A percentile compares a stretch with the other conserved stretches of the same genome.
phyloP scores from a whole-genome alignment of 2,329 filamentous ascomycete species.

The Ustulina deusta region DNA sequence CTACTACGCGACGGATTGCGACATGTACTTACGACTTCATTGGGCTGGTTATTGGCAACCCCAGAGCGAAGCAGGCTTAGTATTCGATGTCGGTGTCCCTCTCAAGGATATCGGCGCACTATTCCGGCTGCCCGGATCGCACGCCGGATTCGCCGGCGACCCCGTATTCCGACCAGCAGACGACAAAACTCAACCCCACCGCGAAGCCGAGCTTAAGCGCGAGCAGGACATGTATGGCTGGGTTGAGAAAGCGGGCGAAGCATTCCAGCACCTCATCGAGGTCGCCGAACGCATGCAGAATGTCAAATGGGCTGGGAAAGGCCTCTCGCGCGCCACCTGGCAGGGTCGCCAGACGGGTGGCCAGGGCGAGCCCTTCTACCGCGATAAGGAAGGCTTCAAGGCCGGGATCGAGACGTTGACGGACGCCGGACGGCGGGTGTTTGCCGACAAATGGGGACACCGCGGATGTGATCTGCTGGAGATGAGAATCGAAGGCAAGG shows the following conservation, averaged over 20 bases:
- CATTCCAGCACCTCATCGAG: constrained; percentile 52
- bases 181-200: constrained; percentile 36
- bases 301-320: constrained; percentile 43
- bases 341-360: constrained; percentile 58
- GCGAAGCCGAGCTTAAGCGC: constrained; percentile 48
- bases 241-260: constrained; percentile 53
- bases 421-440: constrained; percentile 53
- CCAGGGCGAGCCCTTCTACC: constrained; percentile 58
- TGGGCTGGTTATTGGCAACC: constrained; percentile 57
- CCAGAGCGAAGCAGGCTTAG: constrained; percentile 54
- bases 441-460: constrained; percentile 58
- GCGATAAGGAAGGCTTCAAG: constrained; percentile 55
- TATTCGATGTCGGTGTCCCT: constrained; percentile 57
- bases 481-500: constrained; percentile 49
- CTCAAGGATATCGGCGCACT: constrained; percentile 59
- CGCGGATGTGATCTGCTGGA: constrained; percentile 54
- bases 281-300: constrained; percentile 51
- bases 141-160: constrained; percentile 52
- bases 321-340: constrained; percentile 54
- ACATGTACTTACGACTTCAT: constrained; percentile 58
- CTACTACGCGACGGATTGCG: constrained; percentile 61
- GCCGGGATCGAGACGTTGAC: constrained; percentile 50
- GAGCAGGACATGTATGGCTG: constrained; percentile 47
- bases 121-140: constrained; percentile 54
- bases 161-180: constrained; percentile 46